These are phyloP conservation scores for Beauveria medogensis DNA, from an alignment of 2,329 filamentous ascomycete species.

Conservation along the genomic window DNA sequence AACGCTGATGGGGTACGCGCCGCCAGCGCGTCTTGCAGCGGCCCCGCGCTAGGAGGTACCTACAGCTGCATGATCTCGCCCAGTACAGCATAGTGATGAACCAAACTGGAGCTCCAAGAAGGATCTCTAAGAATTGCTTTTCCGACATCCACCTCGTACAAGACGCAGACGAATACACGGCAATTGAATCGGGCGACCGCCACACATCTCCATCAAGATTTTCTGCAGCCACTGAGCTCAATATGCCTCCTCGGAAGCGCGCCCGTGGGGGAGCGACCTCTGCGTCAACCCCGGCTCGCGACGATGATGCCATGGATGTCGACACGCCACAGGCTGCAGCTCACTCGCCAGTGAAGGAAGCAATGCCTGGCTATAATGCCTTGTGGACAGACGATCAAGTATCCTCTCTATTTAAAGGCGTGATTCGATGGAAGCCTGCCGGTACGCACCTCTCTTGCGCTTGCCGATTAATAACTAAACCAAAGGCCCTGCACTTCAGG, in stretches of 20 bases:
- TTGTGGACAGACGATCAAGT: conserved; percentile 96
- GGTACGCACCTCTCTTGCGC: conserved; percentile 40
- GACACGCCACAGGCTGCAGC: conserved; percentile 44
- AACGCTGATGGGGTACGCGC: not conserved
- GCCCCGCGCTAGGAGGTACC: not conserved
- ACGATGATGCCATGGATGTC: conserved; percentile 54
- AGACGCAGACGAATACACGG: not conserved
- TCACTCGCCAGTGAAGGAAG: conserved; percentile 25
- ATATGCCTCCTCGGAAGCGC: conserved; percentile 66
- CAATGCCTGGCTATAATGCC: conserved; percentile 42
- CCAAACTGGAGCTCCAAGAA: not conserved
- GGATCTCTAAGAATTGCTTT: not conserved
- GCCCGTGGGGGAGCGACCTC: conserved; percentile 49
- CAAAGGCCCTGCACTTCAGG: conserved; percentile 37
- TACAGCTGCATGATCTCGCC: not conserved
- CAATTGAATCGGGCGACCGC: not conserved
- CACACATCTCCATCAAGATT: not conserved
- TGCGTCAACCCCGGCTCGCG: conserved; percentile 44
- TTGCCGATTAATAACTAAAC: not conserved
- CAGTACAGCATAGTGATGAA: not conserved
- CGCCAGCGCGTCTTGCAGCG: not conserved
- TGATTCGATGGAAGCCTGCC: conserved; percentile 94
- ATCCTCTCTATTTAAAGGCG: conserved; percentile 82
- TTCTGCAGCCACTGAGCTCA: not conserved
- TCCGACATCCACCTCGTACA: not conserved